These are phyloP conservation scores for Penicillium mononematosum DNA, from an alignment of 495 filamentous ascomycete species.

Conservation along the genomic window DNA sequence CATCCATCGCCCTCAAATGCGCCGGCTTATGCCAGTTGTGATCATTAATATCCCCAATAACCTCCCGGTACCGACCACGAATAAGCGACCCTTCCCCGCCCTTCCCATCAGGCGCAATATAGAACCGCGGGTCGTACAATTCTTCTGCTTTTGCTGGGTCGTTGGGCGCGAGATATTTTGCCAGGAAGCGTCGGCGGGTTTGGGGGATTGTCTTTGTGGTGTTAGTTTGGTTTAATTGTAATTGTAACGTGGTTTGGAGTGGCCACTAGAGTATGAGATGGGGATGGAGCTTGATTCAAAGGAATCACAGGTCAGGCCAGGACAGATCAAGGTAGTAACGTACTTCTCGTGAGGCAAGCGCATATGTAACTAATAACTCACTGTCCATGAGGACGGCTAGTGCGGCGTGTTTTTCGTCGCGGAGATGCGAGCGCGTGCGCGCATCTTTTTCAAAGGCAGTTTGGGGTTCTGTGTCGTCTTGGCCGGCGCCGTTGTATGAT, in stretches of 20 bases:
- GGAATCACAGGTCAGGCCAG: background rate
- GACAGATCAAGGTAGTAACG: constrained; percentile 1
- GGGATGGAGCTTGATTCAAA: background rate
- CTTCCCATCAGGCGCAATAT: constrained; percentile 16
- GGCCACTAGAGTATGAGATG: background rate
- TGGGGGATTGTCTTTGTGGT: constrained; percentile 38
- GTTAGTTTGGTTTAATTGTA: background rate
- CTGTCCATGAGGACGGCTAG: constrained; percentile 36
- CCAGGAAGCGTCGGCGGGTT: constrained; percentile 40
- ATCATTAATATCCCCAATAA: constrained; percentile 18
- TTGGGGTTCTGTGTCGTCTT: constrained; percentile 8
- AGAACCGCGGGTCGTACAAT: constrained; percentile 32
- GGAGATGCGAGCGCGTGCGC: constrained; percentile 17
- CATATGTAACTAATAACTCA: constrained; percentile 39
- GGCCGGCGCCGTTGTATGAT: constrained; percentile 2
- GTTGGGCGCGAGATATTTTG: constrained; percentile 35
- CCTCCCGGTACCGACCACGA: constrained; percentile 5
- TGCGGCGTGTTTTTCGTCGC: constrained; percentile 39
- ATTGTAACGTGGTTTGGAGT: background rate
- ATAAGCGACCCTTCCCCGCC: constrained; percentile 4
- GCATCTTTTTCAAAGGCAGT: background rate
- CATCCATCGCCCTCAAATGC: constrained; percentile 8
- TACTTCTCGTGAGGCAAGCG: constrained; percentile 36
- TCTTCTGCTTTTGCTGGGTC: constrained; percentile 31
- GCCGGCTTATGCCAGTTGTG: constrained; percentile 22